Base-by-base conservation (phyloP, 176 grass and related monocot species). In the Luzula sylvatica region DNA sequence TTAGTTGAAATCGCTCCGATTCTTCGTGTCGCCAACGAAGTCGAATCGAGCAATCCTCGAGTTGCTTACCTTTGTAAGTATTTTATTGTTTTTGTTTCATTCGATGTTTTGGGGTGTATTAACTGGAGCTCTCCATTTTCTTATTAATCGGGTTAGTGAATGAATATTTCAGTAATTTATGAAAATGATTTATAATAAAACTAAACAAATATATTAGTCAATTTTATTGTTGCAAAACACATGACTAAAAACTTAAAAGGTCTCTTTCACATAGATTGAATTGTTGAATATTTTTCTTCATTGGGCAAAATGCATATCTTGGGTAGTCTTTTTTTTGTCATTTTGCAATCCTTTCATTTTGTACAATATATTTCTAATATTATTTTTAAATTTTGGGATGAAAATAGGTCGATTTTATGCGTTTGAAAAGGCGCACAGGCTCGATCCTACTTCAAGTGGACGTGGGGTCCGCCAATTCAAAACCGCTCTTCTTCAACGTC, bases 381-480 rank as follows among this genome's bases (percentile, higher is more conserved):
- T 16, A 20, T 8, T 30, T 43, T 8, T 3, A 11, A 11, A 14
- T 64, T 65, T 62, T 43, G 17, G 17, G 5, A 22, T 26, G n/a
- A n/a, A n/a, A 21, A 55, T 19, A 86, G 87, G 87, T 8, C 87
- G 87, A 29, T 94, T 94, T 62, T 94, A 94, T 18, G 87, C 87
- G 1, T 94, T 87, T 60, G 87, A 94, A 65, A 94, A 94, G 74
- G 87, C 87, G 20, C 87, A 94, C 15, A 72, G 74, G 11, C 78
- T 94, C 11, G 87, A 94, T 58, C 82, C 87, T 0, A 87, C 66
- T 4, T 94, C 87, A 3, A 94, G 70, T 26, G 87, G 87, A 6
- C 87, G 87, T 53, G 87, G 87, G 23, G 87, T 94, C 53, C 78
- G 87, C 4, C 87, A 94, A 26, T 94, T 94, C 21, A 94, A 94